phyloP scores from a whole-genome alignment of 1,284 basidiomycete genomes.

The Coniferiporia weirii region DNA sequence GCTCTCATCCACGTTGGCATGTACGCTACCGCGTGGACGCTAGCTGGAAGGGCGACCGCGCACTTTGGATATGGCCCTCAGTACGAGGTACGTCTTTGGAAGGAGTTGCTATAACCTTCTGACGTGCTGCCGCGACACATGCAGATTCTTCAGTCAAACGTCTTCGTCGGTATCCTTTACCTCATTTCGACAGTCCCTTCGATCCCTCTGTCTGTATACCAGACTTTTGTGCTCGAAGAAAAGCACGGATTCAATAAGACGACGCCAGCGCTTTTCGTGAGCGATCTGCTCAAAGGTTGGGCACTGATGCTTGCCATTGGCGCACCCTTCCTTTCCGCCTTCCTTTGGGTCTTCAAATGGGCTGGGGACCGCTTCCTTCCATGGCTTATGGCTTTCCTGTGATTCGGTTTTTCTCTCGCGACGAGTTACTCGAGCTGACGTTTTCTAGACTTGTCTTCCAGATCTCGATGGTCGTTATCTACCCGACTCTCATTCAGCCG shows the following conservation, averaged over 20 bases:
- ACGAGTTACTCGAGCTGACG: background rate
- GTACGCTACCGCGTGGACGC: slow-evolving; percentile 77
- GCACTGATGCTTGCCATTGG: slow-evolving; percentile 73
- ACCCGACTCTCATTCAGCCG: slow-evolving; percentile 90
- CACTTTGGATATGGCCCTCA: slow-evolving; percentile 58
- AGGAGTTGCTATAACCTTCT: slow-evolving; percentile 7
- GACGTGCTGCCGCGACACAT: slow-evolving; percentile 16
- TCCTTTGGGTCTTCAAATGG: slow-evolving; percentile 90
- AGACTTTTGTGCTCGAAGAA: slow-evolving; percentile 92
- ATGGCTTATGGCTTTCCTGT: slow-evolving; percentile 85
- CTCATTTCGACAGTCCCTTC: slow-evolving; percentile 64
- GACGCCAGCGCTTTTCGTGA: slow-evolving; percentile 67
- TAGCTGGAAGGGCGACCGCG: slow-evolving; percentile 46
- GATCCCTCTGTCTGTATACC: slow-evolving; percentile 75
- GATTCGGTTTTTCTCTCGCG: slow-evolving; percentile 18
- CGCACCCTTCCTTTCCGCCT: slow-evolving; percentile 80
- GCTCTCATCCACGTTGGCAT: slow-evolving; percentile 69
- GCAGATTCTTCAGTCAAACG: slow-evolving; percentile 80
- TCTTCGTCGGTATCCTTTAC: slow-evolving; percentile 69
- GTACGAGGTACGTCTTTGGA: slow-evolving; percentile 50
- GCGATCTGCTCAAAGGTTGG: slow-evolving; percentile 81
- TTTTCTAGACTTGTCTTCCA: slow-evolving; percentile 69
- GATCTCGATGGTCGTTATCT: slow-evolving; percentile 78
- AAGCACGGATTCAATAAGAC: slow-evolving; percentile 98
- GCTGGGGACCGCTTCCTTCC: slow-evolving; percentile 87